Percentiles rank a stretch among this genome's conserved stretches.
Evolutionary conservation across 169 alveolate species (phyloP).

Genomic region (Blepharisma undulans): DNA sequence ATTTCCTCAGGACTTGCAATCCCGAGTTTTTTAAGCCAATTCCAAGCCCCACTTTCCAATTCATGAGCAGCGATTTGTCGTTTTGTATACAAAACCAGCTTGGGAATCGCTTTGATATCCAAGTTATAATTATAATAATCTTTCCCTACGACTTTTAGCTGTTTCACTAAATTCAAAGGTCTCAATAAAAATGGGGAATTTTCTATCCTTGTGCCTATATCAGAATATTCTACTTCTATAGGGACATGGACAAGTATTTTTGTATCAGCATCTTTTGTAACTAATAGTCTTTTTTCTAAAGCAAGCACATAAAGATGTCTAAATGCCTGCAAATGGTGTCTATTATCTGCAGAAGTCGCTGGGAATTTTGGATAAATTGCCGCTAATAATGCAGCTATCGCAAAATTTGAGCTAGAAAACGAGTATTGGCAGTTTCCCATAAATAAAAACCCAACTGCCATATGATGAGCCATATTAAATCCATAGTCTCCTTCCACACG

Average conservation of each 20-base stretch:
- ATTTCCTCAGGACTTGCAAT: not conserved
- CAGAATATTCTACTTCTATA: slow-evolving; percentile 18
- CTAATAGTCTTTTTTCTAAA: slow-evolving; percentile 72
- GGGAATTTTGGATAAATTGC: slow-evolving; percentile 83
- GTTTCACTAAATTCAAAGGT: not conserved
- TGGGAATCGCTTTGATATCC: not conserved
- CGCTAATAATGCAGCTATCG: slow-evolving; percentile 77
- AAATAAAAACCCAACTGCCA: slow-evolving; percentile 83
- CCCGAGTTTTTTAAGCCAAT: not conserved
- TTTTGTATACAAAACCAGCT: not conserved
- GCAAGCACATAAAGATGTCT: slow-evolving; percentile 87
- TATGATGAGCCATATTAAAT: slow-evolving; percentile 78
- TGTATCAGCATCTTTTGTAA: slow-evolving; percentile 77
- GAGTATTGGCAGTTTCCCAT: slow-evolving; percentile 84
- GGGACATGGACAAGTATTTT: slow-evolving; percentile 53
- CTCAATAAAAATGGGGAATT: slow-evolving; percentile 33
- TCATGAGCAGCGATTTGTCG: not conserved
- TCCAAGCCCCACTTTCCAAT: not conserved
- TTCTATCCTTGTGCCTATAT: not conserved
- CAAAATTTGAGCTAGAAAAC: slow-evolving; percentile 66
- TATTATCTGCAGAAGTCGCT: slow-evolving; percentile 77
- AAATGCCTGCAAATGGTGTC: slow-evolving; percentile 83
- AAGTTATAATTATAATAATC: not conserved
- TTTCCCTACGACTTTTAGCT: slow-evolving; percentile 2
- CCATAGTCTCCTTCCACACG: slow-evolving; percentile 84